These are phyloP conservation scores for Mucor piriformis DNA, from an alignment of 371 early-diverging fungal species.

Conservation along the genomic window DNA sequence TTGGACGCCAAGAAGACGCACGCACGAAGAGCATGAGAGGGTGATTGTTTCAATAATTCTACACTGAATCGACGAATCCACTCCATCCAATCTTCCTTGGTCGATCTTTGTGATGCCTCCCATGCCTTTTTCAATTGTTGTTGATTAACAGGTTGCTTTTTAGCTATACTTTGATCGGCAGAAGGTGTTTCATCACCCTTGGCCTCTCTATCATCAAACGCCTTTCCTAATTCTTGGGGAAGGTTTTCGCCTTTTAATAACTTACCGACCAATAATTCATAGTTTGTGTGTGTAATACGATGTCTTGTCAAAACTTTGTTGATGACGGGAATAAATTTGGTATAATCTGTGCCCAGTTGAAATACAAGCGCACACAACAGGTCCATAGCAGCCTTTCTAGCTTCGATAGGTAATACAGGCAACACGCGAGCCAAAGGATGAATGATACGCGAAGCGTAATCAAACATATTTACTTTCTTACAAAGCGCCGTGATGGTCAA, in stretches of 20 bases:
- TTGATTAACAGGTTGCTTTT: slow-evolving; percentile 88
- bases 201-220: slow-evolving; percentile 45
- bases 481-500: slow-evolving; percentile 81
- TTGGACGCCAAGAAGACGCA: slow-evolving; percentile 85
- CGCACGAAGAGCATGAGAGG: slow-evolving; percentile 93
- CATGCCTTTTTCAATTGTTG: slow-evolving; percentile 88
- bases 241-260: slow-evolving; percentile 80
- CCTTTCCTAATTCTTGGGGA: slow-evolving; percentile 67
- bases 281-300: slow-evolving; percentile 70
- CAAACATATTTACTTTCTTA: slow-evolving; percentile 82
- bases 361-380: slow-evolving; percentile 82
- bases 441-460: slow-evolving; percentile 90
- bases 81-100: slow-evolving; percentile 95
- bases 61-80: slow-evolving; percentile 93
- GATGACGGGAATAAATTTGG: slow-evolving; percentile 89
- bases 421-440: slow-evolving; percentile 87
- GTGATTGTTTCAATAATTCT: slow-evolving; percentile 95
- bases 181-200: slow-evolving; percentile 56
- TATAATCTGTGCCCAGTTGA: slow-evolving; percentile 88
- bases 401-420: slow-evolving; percentile 57
- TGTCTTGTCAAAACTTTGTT: slow-evolving; percentile 72
- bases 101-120: slow-evolving; percentile 89
- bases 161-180: slow-evolving; percentile 54
- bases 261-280: slow-evolving; percentile 75
- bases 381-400: slow-evolving; percentile 79